phyloP scores from a whole-genome alignment of 106 monocot genomes.

The Dioscorea alata region DNA sequence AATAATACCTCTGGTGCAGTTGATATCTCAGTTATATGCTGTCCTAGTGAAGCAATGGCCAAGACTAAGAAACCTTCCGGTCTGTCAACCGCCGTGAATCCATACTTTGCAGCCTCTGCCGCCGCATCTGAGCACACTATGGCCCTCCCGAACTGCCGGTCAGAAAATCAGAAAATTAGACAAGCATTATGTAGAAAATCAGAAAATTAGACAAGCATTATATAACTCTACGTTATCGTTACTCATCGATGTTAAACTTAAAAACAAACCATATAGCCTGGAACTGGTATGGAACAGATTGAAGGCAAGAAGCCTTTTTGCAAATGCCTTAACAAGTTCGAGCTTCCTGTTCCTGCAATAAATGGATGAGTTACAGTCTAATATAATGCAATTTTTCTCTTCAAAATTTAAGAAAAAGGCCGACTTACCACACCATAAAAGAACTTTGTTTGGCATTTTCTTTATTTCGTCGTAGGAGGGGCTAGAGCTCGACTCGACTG shows the following conservation, averaged over 20 bases:
- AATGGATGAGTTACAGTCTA: neutral
- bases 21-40: constrained; percentile 38
- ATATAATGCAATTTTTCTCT: too few species aligned
- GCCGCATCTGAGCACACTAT: constrained; percentile 68
- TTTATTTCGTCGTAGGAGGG: constrained; percentile 48
- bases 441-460: constrained; percentile 61
- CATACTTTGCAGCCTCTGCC: constrained; percentile 73
- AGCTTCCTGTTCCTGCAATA: constrained; percentile 52
- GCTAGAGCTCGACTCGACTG: constrained; percentile 38
- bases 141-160: constrained; percentile 54
- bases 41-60: constrained; percentile 46
- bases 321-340: constrained; percentile 58
- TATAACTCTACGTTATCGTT: too few species aligned
- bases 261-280: constrained; percentile 69
- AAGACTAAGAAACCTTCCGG: constrained; percentile 67
- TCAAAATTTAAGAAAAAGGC: neutral
- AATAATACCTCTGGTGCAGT: constrained; percentile 38
- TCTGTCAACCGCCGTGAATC: constrained; percentile 55
- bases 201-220: neutral
- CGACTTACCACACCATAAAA: constrained; percentile 72
- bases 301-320: constrained; percentile 52
- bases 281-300: constrained; percentile 51
- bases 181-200: neutral
- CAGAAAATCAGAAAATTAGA: neutral
- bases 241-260: too few species aligned